Evolutionary conservation across 2,329 filamentous ascomycete species (phyloP).

Genomic region (Trichoderma pleuroti): DNA sequence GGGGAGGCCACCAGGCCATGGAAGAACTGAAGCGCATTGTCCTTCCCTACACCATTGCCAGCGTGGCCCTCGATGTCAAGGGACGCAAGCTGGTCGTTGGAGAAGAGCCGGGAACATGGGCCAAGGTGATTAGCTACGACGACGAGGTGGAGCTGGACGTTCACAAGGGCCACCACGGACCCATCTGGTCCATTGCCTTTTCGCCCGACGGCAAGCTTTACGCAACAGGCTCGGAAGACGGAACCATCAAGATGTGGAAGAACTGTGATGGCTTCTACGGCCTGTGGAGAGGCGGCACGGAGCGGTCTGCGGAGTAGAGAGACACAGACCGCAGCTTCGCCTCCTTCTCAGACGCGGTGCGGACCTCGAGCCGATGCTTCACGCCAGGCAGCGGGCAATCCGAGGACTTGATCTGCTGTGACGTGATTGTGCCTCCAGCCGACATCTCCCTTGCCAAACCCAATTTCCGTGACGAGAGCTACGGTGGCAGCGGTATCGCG

Average conservation of each 20-base stretch:
- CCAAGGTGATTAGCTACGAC: slow-evolving; percentile 89
- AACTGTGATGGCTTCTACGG: slow-evolving; percentile 65
- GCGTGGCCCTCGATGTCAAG: slow-evolving; percentile 80
- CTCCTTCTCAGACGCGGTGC: slow-evolving; percentile 22
- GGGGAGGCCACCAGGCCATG: slow-evolving; percentile 70
- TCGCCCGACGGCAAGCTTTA: slow-evolving; percentile 95
- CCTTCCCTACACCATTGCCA: slow-evolving; percentile 81
- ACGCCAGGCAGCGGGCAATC: slow-evolving; percentile 17
- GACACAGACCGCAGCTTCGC: slow-evolving; percentile 26
- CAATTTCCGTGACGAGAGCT: neutral
- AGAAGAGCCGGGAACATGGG: slow-evolving; percentile 90
- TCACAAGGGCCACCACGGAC: slow-evolving; percentile 94
- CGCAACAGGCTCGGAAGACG: slow-evolving; percentile 93
- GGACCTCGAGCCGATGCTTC: slow-evolving; percentile 19
- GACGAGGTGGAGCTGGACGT: slow-evolving; percentile 80
- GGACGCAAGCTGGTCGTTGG: slow-evolving; percentile 84
- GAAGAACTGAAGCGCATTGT: slow-evolving; percentile 73
- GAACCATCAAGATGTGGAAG: slow-evolving; percentile 91
- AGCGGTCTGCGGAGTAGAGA: slow-evolving; percentile 38
- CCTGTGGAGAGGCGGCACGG: slow-evolving; percentile 55
- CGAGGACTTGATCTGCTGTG: slow-evolving; percentile 13
- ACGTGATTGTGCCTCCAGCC: neutral
- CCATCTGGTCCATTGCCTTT: slow-evolving; percentile 94
- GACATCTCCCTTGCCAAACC: slow-evolving; percentile 10
- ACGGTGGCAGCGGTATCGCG: neutral